A percentile compares a stretch with the other conserved stretches of the same genome.
Conservation (phyloP, 1,284 basidiomycete genomes). For the Cystobasidium sp. region DNA sequence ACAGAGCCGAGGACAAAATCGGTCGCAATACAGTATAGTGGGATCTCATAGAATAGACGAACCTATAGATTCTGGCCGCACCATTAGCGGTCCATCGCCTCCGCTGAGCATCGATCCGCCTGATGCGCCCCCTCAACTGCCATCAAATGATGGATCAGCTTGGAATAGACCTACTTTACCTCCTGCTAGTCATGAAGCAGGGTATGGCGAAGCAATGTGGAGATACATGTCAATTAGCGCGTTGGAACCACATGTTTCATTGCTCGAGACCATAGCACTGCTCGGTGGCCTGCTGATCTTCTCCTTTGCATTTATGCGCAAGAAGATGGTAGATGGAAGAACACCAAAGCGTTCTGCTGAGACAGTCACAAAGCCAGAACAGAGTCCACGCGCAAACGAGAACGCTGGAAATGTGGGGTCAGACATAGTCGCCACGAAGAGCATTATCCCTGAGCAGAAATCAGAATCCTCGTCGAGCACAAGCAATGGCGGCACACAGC, state of each 20-base stretch:
- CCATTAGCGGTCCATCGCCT: slow-evolving; percentile 20
- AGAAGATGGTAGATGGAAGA: background rate
- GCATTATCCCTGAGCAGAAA: background rate
- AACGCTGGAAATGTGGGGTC: background rate
- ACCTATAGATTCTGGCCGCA: slow-evolving; percentile 38
- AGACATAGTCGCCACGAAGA: background rate
- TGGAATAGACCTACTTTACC: background rate
- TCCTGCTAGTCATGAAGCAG: slow-evolving; percentile 1
- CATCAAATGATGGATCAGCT: background rate
- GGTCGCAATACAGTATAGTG: background rate
- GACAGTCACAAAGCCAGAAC: no score
- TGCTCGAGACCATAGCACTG: background rate
- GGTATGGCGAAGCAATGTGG: background rate
- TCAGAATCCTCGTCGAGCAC: background rate
- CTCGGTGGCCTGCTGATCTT: background rate
- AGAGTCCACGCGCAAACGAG: no score
- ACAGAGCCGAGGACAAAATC: background rate
- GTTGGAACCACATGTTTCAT: background rate
- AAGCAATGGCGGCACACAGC: background rate
- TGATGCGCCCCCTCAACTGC: slow-evolving; percentile 5
- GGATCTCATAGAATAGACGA: slow-evolving; percentile 33
- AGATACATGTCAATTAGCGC: background rate
- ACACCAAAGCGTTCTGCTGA: background rate
- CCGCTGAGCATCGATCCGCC: slow-evolving; percentile 23
- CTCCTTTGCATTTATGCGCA: slow-evolving; percentile 8